Conservation (phyloP, 495 filamentous ascomycete genomes). For the Physcia stellaris region DNA sequence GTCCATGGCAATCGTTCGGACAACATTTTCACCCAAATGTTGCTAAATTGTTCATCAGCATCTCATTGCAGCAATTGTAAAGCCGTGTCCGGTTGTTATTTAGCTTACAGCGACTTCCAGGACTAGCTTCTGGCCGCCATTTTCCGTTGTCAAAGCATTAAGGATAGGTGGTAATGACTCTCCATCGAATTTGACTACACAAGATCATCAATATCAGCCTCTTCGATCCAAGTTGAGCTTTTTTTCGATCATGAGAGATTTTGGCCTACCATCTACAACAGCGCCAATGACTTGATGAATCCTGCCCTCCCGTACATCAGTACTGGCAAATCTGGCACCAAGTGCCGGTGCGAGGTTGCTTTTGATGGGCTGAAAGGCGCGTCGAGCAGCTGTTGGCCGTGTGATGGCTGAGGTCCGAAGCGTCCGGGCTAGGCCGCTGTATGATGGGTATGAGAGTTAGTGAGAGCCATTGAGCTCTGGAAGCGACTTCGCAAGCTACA, state of each 20-base stretch:
- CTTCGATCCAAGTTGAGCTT: no score
- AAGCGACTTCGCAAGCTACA: no score
- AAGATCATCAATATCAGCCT: no score
- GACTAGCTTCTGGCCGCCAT: slow-evolving; percentile 86
- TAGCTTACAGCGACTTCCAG: slow-evolving; percentile 89
- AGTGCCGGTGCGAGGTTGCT: slow-evolving; percentile 44
- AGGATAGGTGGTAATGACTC: slow-evolving; percentile 93
- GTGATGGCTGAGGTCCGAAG: slow-evolving; percentile 65
- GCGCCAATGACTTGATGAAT: slow-evolving; percentile 75
- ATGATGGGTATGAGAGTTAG: slow-evolving; percentile 27
- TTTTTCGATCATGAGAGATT: no score
- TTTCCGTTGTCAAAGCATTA: slow-evolving; percentile 84
- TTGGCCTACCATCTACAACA: slow-evolving; percentile 51
- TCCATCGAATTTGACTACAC: slow-evolving; percentile 86
- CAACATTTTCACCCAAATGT: slow-evolving; percentile 99
- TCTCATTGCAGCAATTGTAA: no score
- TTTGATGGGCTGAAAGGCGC: slow-evolving; percentile 52
- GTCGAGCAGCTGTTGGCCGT: slow-evolving; percentile 55
- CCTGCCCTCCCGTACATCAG: slow-evolving; percentile 56
- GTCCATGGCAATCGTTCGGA: slow-evolving; percentile 99
- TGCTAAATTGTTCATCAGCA: slow-evolving; percentile 43
- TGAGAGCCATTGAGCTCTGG: slow-evolving; percentile 29
- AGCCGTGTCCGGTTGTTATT: slow-evolving; percentile 2
- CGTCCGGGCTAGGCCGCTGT: slow-evolving; percentile 66
- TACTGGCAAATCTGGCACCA: slow-evolving; percentile 57